Percentiles rank a stretch among this genome's conserved stretches.
These are phyloP conservation scores for Lipomyces orientalis DNA, from an alignment of 805 yeast species.

Conservation along the genomic window DNA sequence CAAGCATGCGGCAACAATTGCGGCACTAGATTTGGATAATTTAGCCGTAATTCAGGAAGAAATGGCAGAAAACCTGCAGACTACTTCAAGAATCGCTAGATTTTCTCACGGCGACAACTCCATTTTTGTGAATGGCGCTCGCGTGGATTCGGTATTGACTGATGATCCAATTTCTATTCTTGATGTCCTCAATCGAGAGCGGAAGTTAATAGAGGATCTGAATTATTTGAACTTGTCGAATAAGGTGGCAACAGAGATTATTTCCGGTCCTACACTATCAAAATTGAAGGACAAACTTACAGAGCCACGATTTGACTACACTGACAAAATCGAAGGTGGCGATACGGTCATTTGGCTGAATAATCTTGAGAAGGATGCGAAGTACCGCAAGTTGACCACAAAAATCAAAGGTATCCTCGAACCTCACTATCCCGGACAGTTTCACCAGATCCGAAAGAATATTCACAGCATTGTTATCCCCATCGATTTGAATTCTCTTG, in stretches of 20 bases:
- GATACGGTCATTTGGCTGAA: slow-evolving; percentile 70
- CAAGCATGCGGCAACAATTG: slow-evolving; percentile 52
- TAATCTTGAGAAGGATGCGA: slow-evolving; percentile 68
- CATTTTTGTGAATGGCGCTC: slow-evolving; percentile 72
- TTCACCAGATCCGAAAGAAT: slow-evolving; percentile 75
- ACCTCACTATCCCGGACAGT: slow-evolving; percentile 59
- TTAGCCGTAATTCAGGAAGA: slow-evolving; percentile 35
- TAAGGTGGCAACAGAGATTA: slow-evolving; percentile 46
- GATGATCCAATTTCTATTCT: slow-evolving; percentile 45
- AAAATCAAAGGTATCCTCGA: slow-evolving; percentile 56
- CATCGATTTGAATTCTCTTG: slow-evolving; percentile 60
- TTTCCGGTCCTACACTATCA: slow-evolving; percentile 41
- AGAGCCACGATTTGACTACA: slow-evolving; percentile 45
- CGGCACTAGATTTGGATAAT: slow-evolving; percentile 37
- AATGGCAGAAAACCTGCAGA: slow-evolving; percentile 36
- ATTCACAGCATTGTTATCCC: slow-evolving; percentile 76
- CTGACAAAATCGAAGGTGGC: slow-evolving; percentile 38
- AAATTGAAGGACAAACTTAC: slow-evolving; percentile 22
- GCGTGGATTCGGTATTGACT: slow-evolving; percentile 48
- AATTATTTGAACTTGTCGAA: slow-evolving; percentile 47
- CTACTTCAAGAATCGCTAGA: slow-evolving; percentile 13
- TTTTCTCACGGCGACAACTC: slow-evolving; percentile 42
- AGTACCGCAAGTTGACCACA: slow-evolving; percentile 55
- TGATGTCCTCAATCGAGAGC: slow-evolving; percentile 50
- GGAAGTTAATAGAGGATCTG: slow-evolving; percentile 41